Conservation (phyloP, 345 rosid species). For the Populus ilicifolia region DNA sequence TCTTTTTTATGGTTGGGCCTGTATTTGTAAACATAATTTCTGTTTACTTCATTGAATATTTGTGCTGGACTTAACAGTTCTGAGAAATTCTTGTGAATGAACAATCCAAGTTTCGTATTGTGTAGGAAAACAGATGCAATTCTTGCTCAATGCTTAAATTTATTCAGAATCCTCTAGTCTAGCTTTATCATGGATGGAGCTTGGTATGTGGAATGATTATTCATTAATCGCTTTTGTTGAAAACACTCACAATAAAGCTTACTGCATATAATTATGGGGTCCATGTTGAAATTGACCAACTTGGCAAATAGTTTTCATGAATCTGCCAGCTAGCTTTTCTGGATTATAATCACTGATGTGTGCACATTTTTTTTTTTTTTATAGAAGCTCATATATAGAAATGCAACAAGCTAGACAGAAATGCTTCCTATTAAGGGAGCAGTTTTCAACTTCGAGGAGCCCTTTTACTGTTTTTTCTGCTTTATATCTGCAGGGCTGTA, state of each 20-base stretch:
- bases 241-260: background rate
- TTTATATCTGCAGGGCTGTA: background rate
- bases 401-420: background rate
- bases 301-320: background rate
- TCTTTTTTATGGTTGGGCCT: background rate
- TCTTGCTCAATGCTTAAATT: background rate
- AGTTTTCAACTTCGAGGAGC: background rate
- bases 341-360: background rate
- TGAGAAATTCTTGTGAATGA: background rate
- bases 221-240: background rate
- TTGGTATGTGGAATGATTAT: background rate
- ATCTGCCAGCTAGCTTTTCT: background rate
- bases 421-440: background rate
- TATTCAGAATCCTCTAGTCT: background rate
- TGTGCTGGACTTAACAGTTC: background rate
- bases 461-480: background rate
- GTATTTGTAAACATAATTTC: background rate
- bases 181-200: background rate
- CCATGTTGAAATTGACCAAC: background rate
- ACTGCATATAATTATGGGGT: background rate
- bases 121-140: background rate
- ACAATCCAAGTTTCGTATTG: background rate
- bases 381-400: background rate
- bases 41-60: background rate
- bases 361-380: no score